Percentiles rank a stretch among this genome's conserved stretches.
These are phyloP conservation scores for Leccinum incarnatum DNA, from an alignment of 768 basidiomycete species.

Conservation along the genomic window DNA sequence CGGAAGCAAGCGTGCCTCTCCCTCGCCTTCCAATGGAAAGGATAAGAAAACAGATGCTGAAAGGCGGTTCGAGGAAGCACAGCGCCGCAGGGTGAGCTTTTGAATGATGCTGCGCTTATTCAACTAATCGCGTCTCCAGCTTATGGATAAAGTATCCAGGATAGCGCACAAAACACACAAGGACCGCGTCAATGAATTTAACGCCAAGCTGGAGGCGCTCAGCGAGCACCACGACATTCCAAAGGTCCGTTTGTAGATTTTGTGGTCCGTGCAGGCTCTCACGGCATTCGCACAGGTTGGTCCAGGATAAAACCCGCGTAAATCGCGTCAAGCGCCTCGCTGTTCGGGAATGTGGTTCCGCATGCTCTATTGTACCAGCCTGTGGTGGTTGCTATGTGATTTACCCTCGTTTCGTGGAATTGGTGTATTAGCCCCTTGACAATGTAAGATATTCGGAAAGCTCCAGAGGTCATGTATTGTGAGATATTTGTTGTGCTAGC, in stretches of 20 bases:
- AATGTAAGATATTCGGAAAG: conserved; percentile 27
- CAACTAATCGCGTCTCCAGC: conserved; percentile 41
- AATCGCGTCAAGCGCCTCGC: conserved; percentile 29
- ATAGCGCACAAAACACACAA: conserved; percentile 87
- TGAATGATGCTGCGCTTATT: neutral
- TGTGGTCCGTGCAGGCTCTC: conserved; percentile 31
- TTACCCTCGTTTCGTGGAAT: conserved; percentile 12
- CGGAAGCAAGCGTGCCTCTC: conserved; percentile 59
- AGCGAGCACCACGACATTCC: conserved; percentile 96
- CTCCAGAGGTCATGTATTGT: conserved; percentile 31
- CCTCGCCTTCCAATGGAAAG: conserved; percentile 46
- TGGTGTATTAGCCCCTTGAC: conserved; percentile 22
- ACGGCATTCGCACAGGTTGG: conserved; percentile 58
- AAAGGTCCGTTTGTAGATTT: conserved; percentile 51
- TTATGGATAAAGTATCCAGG: conserved; percentile 70
- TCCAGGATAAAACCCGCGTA: conserved; percentile 63
- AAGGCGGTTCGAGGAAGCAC: conserved; percentile 84
- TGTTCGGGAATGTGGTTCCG: conserved; percentile 2
- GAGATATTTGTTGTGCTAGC: conserved; percentile 33
- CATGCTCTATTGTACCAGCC: conserved; percentile 14
- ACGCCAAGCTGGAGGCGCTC: conserved; percentile 77
- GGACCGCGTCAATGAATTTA: conserved; percentile 90
- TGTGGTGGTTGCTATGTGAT: conserved; percentile 19
- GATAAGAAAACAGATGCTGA: conserved; percentile 84
- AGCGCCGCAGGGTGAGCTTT: conserved; percentile 67